Evolutionary conservation across 352 stramenopile genomes (phyloP), one percentile per base, ranked within the genome.

Genomic region (Phytophthora pini): DNA sequence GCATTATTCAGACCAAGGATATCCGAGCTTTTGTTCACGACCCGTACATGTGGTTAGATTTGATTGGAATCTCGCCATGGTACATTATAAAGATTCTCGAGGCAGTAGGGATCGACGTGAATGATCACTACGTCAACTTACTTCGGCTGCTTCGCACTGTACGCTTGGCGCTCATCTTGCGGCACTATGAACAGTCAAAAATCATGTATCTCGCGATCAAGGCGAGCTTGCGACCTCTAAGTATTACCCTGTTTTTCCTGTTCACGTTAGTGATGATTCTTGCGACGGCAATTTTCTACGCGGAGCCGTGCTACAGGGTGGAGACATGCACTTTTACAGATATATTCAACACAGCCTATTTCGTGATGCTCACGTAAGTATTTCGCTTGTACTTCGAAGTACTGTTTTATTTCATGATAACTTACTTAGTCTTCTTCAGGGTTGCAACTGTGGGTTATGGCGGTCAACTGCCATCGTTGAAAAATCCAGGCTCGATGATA

Each of bases 321-420:
- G 73, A 82, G 32, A 93, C 84, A 11, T 94, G 86, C 59, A 72
- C 77, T 17, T 94, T 94, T 57, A 93, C 84, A 13, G 87, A 93
- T 61, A 90, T 93, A 34, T 92, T 93, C 68, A 94, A 94, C 60
- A 78, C 87, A 11, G 82, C 74, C 1, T 94, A 94, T 46, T 94
- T 93, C 65, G 81, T 92, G 56, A 90, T 94, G 79, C 74, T 92
- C 62, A 92, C 87, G 86, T 94, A 88, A 44, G 73, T 86, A 45
- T 47, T 44, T n/a, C 24, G 12, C 36, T 34, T 17, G 0, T 20
- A 27, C 9, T 22, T 50, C 17, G 32, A 29, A 13, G 20, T 5
- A 26, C 46, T 32, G 29, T 32, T 31, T 13, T 36, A 9, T 13
- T 36, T 36, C 13, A 12, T 36, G 31, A 36, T 36, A 13, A 56